Percentiles rank a stretch among this genome's conserved stretches.
These are phyloP conservation scores for Macroventuria anomochaeta DNA, from an alignment of 2,329 filamentous ascomycete species.

Conservation along the genomic window DNA sequence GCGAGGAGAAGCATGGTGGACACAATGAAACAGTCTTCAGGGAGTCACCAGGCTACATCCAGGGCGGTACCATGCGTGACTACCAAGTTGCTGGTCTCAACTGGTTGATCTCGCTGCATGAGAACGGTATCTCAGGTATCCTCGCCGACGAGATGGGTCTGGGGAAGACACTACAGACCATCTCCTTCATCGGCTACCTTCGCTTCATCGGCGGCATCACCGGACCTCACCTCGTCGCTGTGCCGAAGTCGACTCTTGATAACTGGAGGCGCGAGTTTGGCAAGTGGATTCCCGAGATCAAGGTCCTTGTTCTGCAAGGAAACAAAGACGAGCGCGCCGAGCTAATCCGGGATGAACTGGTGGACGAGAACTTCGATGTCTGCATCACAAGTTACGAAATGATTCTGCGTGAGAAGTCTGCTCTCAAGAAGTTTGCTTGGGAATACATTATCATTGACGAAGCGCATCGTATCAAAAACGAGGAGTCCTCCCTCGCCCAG, in stretches of 20 bases:
- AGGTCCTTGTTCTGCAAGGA: conserved; percentile 91
- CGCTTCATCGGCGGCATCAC: conserved; percentile 88
- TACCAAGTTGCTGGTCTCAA: conserved; percentile 96
- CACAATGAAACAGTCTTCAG: conserved; percentile 83
- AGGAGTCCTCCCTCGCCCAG: conserved; percentile 94
- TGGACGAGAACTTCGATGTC: conserved; percentile 95
- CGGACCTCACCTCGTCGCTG: conserved; percentile 87
- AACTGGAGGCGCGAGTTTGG: conserved; percentile 98
- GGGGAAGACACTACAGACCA: conserved; percentile 96
- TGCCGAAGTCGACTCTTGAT: conserved; percentile 96
- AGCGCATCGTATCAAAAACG: conserved; percentile 98
- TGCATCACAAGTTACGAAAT: conserved; percentile 99
- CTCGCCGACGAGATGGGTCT: conserved; percentile 98
- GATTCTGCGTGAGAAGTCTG: conserved; percentile 92
- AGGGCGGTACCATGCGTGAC: conserved; percentile 87
- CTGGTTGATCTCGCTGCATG: conserved; percentile 96
- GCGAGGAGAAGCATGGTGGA: conserved; percentile 88
- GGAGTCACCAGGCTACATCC: conserved; percentile 88
- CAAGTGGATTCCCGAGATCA: conserved; percentile 93
- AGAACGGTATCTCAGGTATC: conserved; percentile 98
- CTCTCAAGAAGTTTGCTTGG: conserved; percentile 98
- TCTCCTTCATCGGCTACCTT: conserved; percentile 93
- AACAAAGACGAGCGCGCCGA: conserved; percentile 90
- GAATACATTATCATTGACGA: conserved; percentile 99
- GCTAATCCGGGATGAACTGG: conserved; percentile 88